Evolutionary conservation across 306 rosid genomes (phyloP), one percentile per base, ranked within the genome.

Genomic region (Macrotyloma uniflorum): DNA sequence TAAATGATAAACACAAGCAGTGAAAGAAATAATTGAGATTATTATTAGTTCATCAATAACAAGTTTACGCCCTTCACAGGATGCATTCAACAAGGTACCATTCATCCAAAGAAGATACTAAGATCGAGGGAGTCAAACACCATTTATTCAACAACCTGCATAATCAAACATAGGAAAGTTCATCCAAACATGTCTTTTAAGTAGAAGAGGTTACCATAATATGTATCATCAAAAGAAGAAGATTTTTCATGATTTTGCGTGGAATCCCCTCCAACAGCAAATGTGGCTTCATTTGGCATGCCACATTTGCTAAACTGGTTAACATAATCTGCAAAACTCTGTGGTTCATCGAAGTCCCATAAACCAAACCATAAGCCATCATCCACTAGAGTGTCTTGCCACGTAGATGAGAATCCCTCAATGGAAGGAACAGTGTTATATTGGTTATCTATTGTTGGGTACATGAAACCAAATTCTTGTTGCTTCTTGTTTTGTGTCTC

Each of bases 311-410:
- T 46, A 75, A 69, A 61, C 65, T 50, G 80, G 30, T 51, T 30
- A 18, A 22, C 64, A 14, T 35, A 45, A 35, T 55, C 72, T 0
- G 1, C 54, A 45, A 67, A 46, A 19, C 40, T 57, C 14, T 43
- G 71, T 42, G 43, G 18, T 38, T 81, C 91, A 3, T 82, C 91
- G 2, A 88, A 80, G 70, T 88, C 79, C 95, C 92, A 90, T 7
- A 83, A 87, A 58, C 68, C 67, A 33, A 43, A 79, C 88, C 70
- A 86, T 1, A 75, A 23, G 24, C 51, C 83, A 70, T 70, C 83
- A 66, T 83, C 85, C 24, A 3, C 71, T n/a, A 22, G 1, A 23
- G 71, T 47, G 23, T 85, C 77, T n/a, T 19, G 73, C 90, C 86
- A 87, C 14, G 71, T 45, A 32, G 80, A 49, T 3, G 68, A 53